Percentiles rank a stretch among this genome's conserved stretches.
Evolutionary conservation across 2,329 filamentous ascomycete genomes (phyloP).

Genomic region (Neofusicoccum umdonicola): DNA sequence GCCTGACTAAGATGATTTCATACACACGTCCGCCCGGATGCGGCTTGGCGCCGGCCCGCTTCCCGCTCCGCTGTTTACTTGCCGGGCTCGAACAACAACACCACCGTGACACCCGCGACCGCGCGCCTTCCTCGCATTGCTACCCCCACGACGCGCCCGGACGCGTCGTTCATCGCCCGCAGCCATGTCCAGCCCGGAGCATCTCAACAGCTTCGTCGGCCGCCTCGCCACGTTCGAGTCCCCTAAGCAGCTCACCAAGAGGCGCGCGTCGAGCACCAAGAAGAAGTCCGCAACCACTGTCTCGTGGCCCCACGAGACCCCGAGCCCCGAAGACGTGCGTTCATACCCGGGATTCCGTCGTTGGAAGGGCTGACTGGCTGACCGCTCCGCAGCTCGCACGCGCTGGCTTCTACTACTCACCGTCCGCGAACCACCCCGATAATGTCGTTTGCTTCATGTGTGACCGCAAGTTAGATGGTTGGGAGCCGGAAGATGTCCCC

Average conservation of each 20-base stretch:
- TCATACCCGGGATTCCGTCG: neutral
- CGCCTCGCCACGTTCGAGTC: constrained; percentile 78
- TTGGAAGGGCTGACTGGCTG: constrained; percentile 1
- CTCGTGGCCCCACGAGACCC: constrained; percentile 74
- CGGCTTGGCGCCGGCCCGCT: constrained; percentile 8
- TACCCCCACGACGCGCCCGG: constrained; percentile 3
- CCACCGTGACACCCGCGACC: neutral
- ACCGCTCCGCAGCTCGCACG: constrained; percentile 66
- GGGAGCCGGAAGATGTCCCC: constrained; percentile 84
- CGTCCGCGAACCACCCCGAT: constrained; percentile 71
- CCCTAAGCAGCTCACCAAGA: constrained; percentile 62
- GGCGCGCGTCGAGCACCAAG: constrained; percentile 65
- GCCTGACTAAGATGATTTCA: constrained; percentile 17
- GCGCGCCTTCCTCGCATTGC: constrained; percentile 5
- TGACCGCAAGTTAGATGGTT: constrained; percentile 79
- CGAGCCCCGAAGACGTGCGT: constrained; percentile 63
- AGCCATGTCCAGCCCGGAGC: constrained; percentile 38
- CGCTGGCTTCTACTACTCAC: constrained; percentile 88
- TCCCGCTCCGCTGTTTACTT: neutral
- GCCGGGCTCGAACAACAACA: constrained; percentile 13
- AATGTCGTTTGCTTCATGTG: constrained; percentile 91
- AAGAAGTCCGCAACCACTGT: constrained; percentile 57
- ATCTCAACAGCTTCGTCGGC: constrained; percentile 65
- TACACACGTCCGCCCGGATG: neutral
- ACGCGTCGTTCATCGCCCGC: neutral